These are phyloP conservation scores for Torrubiella hemipterigena DNA, from an alignment of 2,329 filamentous ascomycete genomes.

Conservation along the genomic window DNA sequence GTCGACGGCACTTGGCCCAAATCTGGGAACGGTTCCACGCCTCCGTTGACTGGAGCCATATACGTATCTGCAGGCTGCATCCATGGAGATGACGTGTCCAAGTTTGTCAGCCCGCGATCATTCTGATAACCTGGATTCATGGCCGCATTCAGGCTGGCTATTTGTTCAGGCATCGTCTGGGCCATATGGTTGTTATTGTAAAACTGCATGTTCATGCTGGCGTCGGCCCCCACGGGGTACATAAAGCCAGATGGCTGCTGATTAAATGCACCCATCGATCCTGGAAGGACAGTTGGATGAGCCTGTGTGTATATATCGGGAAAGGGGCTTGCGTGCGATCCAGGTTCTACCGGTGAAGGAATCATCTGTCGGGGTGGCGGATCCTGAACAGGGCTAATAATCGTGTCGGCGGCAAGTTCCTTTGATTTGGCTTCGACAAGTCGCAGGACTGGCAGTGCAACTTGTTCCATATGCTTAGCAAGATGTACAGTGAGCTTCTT, in stretches of 20 bases:
- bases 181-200: background rate
- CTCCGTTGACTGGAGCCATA: slow-evolving; percentile 2
- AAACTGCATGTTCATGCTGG: background rate
- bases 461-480: slow-evolving; percentile 88
- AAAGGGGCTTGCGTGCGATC: no score
- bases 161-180: background rate
- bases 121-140: background rate
- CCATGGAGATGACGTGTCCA: slow-evolving; percentile 13
- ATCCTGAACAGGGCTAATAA: slow-evolving; percentile 57
- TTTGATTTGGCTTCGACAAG: slow-evolving; percentile 36
- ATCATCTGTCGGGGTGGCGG: slow-evolving; percentile 27
- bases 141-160: background rate
- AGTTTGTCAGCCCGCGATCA: slow-evolving; percentile 8
- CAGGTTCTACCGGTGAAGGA: no score
- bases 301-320: no score
- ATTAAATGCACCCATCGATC: no score
- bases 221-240: no score
- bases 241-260: no score
- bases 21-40: slow-evolving; percentile 18
- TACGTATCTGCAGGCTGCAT: slow-evolving; percentile 6
- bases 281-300: no score
- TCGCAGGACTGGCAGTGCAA: slow-evolving; percentile 67
- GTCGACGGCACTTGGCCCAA: slow-evolving; percentile 14
- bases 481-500: slow-evolving; percentile 91
- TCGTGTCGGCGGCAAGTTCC: slow-evolving; percentile 45